Base-by-base conservation (phyloP, 2,329 filamentous ascomycete species). In the Calonectria pseudoreteaudii region DNA sequence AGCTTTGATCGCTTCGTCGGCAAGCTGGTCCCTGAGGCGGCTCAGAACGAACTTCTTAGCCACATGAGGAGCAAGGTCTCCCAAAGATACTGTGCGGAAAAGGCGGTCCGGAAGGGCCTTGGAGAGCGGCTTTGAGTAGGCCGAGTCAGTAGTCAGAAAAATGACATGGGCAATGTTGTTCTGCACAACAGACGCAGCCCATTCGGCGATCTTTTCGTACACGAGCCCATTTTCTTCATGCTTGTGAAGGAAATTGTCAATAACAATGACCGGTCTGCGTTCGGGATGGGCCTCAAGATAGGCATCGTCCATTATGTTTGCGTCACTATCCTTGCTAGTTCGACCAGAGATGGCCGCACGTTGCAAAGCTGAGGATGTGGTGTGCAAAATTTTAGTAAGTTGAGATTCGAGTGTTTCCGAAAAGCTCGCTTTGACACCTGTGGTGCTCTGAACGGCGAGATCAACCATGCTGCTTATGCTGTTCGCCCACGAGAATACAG, bases 401-500 rank as follows among this genome's bases (percentile, higher is more conserved):
- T 98, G 96, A 0, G 94, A 93, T 81, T 98, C 96, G 34, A 98
- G 87, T 0, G 95, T 98, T 82, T 98, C 96, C 0, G 95, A 97
- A 82, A 98, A 98, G 10, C 96, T 96, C 8, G 95, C 94, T 85
- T 98, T 98, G 72, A 97, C 94, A 16, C 96, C 96, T 26, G 96
- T 98, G 16, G 97, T 97, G 79, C 96, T 94, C 83, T 98, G 96
- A 1, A 97, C 95, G 28, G 96, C 97, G 47, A 98, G 90, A 79
- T 98, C 97, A 76, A 98, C 89, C 85, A 98, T 91, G 82, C 95
- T 98, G 85, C 94, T 98, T 77, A 98, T 91, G 81, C 93, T 98
- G 84, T 98, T 98, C 86, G 97, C 94, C 94, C 96, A 98, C 0
- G 95, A 97, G 83, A 99, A 99, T 0, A 99, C 92, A 0, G 97